Evolutionary conservation across 768 basidiomycete genomes (phyloP).

Genomic region (Saitozyma sp.): DNA sequence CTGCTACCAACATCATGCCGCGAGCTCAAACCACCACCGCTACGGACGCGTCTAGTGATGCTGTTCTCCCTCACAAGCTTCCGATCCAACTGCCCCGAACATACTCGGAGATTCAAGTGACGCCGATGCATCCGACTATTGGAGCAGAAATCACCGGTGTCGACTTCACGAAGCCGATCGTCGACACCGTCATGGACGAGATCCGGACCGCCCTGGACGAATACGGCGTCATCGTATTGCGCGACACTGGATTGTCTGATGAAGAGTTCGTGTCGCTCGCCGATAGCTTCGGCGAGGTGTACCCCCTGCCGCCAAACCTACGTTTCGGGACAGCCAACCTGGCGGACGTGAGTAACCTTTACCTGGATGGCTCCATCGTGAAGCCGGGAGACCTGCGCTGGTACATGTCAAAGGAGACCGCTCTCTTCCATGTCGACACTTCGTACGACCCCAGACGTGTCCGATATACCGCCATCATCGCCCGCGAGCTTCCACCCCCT

Average conservation of each 20-base stretch:
- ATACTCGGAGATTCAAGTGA: no score
- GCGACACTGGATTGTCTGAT: constrained; percentile 48
- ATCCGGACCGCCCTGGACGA: constrained; percentile 35
- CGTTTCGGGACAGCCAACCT: constrained; percentile 20
- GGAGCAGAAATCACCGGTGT: constrained; percentile 42
- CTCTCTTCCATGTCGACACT: constrained; percentile 23
- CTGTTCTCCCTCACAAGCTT: no score
- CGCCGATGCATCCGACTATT: constrained; percentile 40
- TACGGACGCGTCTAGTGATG: no score
- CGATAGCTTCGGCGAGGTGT: constrained; percentile 38
- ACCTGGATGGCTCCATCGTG: constrained; percentile 26
- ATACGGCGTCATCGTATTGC: constrained; percentile 46
- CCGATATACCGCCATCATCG: constrained; percentile 24
- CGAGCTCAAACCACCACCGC: no score
- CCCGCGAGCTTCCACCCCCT: constrained; percentile 28
- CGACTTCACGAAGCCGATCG: constrained; percentile 35
- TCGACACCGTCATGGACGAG: constrained; percentile 21
- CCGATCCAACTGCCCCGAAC: no score
- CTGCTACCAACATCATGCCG: no score
- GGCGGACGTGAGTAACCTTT: constrained; percentile 23
- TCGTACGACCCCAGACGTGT: constrained; percentile 30
- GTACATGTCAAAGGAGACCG: constrained; percentile 29
- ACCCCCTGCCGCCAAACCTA: constrained; percentile 17
- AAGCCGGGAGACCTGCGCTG: constrained; percentile 30
- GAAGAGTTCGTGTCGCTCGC: constrained; percentile 35